Percentiles rank a stretch among this genome's conserved stretches.
These are phyloP conservation scores for Glarea lozoyensis DNA, from an alignment of 495 filamentous ascomycete genomes.

Conservation along the genomic window DNA sequence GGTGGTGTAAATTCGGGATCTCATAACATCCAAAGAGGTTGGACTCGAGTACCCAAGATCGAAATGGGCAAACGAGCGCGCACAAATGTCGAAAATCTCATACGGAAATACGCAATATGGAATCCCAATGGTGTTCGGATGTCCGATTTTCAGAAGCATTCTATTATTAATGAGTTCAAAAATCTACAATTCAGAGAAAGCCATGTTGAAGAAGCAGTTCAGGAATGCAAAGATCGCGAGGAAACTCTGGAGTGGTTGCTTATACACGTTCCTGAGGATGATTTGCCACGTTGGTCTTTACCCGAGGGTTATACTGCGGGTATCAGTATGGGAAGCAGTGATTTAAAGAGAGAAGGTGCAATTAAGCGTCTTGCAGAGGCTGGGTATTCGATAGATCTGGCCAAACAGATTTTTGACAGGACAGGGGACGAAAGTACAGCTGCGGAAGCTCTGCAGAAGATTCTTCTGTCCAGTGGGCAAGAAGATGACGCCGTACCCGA, in stretches of 20 bases:
- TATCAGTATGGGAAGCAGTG: slow-evolving; percentile 69
- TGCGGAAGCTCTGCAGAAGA: slow-evolving; percentile 67
- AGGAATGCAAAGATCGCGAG: slow-evolving; percentile 83
- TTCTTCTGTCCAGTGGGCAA: slow-evolving; percentile 44
- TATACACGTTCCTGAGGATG: slow-evolving; percentile 94
- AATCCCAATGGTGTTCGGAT: slow-evolving; percentile 69
- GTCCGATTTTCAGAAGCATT: slow-evolving; percentile 39
- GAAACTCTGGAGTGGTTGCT: slow-evolving; percentile 88
- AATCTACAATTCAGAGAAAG: slow-evolving; percentile 74
- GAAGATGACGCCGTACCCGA: background rate
- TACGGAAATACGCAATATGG: slow-evolving; percentile 74
- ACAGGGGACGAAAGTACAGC: slow-evolving; percentile 67
- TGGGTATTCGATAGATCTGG: slow-evolving; percentile 80
- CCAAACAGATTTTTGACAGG: slow-evolving; percentile 61
- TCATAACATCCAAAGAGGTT: slow-evolving; percentile 50
- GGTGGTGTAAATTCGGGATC: slow-evolving; percentile 19
- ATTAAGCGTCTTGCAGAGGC: slow-evolving; percentile 73
- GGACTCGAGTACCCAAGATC: slow-evolving; percentile 78
- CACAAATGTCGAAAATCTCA: slow-evolving; percentile 64
- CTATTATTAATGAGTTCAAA: slow-evolving; percentile 64
- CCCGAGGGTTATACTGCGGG: slow-evolving; percentile 87
- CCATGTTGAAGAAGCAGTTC: slow-evolving; percentile 81
- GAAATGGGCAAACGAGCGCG: slow-evolving; percentile 81
- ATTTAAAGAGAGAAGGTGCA: slow-evolving; percentile 67
- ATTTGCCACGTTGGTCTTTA: slow-evolving; percentile 79